A percentile compares a stretch with the other conserved stretches of the same genome.
Conservation (phyloP, 2,329 filamentous ascomycete genomes). For the Fusarium citri region DNA sequence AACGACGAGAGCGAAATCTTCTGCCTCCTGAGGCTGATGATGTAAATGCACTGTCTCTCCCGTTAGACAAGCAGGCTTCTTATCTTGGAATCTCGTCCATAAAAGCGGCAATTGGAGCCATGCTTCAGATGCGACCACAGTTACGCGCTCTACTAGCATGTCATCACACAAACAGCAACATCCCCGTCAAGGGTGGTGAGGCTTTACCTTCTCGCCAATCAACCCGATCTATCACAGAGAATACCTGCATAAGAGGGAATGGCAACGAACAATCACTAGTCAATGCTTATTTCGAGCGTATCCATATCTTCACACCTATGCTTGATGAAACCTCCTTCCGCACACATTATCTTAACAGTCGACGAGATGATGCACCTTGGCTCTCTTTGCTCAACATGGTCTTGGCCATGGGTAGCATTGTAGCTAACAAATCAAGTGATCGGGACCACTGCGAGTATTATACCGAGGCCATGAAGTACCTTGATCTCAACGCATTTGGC, state of each 20-base stretch:
- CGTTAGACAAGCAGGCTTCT: conserved; percentile 7
- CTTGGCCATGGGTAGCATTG: conserved; percentile 5
- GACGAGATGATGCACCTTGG: conserved; percentile 3
- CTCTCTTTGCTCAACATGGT: conserved; percentile 12
- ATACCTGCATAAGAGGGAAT: neutral
- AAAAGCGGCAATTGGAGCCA: conserved; percentile 10
- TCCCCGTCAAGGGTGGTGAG: neutral
- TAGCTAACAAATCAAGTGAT: conserved; percentile 1
- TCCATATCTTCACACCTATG: conserved; percentile 8
- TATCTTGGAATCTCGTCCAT: conserved; percentile 14
- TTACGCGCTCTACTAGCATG: conserved; percentile 5
- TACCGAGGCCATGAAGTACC: conserved; percentile 1
- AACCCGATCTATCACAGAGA: neutral
- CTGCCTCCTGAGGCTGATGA: conserved; percentile 13
- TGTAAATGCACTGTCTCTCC: conserved; percentile 12
- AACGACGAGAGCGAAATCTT: neutral
- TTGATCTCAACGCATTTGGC: neutral
- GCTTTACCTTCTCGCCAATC: neutral
- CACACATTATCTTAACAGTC: neutral
- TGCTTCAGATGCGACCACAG: conserved; percentile 8
- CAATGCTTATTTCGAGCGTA: conserved; percentile 9
- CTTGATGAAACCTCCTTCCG: conserved; percentile 9
- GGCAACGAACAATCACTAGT: conserved; percentile 5
- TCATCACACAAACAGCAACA: neutral
- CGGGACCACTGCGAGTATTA: conserved; percentile 11